Evolutionary conservation across 805 yeast species (phyloP).

Genomic region (Teunomyces tritomae): DNA sequence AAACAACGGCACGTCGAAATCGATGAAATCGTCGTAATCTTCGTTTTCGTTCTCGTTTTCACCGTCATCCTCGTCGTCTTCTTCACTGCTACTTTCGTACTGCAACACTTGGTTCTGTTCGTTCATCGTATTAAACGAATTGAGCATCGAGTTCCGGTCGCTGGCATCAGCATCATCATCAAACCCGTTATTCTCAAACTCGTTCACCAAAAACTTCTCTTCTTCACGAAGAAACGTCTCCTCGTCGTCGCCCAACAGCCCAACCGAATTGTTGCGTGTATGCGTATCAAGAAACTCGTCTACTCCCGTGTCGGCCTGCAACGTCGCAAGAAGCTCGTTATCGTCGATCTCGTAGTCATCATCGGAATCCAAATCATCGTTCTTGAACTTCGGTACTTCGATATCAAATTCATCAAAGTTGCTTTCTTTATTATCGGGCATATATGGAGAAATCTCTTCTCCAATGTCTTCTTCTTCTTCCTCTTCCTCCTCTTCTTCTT

Average conservation of each 20-base stretch:
- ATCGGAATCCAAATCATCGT: slow-evolving; percentile 50
- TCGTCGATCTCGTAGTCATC: slow-evolving; percentile 64
- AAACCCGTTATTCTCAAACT: slow-evolving; percentile 46
- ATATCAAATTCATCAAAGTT: slow-evolving; percentile 30
- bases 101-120: slow-evolving; percentile 39
- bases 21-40: slow-evolving; percentile 39
- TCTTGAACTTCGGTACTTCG: slow-evolving; percentile 52
- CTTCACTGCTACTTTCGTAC: slow-evolving; percentile 33
- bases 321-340: slow-evolving; percentile 44
- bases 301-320: slow-evolving; percentile 45
- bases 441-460: slow-evolving; percentile 16
- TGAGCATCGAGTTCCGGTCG: slow-evolving; percentile 13
- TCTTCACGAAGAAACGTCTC: slow-evolving; percentile 43
- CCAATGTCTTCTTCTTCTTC: slow-evolving; percentile 17
- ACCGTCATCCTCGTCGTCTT: slow-evolving; percentile 26
- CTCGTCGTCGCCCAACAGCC: slow-evolving; percentile 32
- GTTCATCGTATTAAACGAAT: slow-evolving; percentile 18
- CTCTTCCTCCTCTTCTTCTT: slow-evolving; percentile 16
- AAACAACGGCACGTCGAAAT: slow-evolving; percentile 32
- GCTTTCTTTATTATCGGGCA: slow-evolving; percentile 8
- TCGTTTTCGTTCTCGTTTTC: slow-evolving; percentile 37
- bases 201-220: slow-evolving; percentile 43
- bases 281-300: slow-evolving; percentile 32
- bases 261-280: slow-evolving; percentile 27
- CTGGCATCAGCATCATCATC: slow-evolving; percentile 30